Evolutionary conservation across 2,329 filamentous ascomycete genomes (phyloP).

Genomic region (Sporothrix euskadiensis): DNA sequence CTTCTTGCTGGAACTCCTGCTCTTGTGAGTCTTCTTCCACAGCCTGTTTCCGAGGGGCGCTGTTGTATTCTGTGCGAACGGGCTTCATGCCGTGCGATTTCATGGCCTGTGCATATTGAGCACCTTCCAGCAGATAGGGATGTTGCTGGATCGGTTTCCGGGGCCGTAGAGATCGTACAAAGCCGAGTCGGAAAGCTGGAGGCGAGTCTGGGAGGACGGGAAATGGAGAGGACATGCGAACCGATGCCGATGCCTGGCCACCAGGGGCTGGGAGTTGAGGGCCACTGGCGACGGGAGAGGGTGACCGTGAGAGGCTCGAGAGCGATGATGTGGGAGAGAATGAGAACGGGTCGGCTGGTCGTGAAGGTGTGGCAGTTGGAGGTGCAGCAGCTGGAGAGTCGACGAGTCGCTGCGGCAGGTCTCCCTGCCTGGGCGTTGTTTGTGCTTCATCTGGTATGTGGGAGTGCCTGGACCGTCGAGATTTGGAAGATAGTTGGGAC

Average conservation of each 20-base stretch:
- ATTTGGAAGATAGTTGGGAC: background rate
- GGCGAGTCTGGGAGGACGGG: conserved; percentile 30
- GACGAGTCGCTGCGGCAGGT: background rate
- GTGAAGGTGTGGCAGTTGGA: background rate
- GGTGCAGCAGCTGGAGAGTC: background rate
- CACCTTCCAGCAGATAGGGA: conserved; percentile 59
- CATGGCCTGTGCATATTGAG: conserved; percentile 54
- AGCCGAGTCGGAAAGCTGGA: conserved; percentile 35
- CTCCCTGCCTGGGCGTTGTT: background rate
- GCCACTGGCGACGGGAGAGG: background rate
- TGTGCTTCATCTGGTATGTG: background rate
- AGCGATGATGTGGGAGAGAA: conserved; percentile 28
- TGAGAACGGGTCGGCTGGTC: conserved; percentile 1
- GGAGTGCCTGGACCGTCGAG: background rate
- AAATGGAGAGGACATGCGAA: conserved; percentile 1
- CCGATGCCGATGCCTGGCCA: background rate
- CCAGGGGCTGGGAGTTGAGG: background rate
- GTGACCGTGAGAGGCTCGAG: conserved; percentile 23
- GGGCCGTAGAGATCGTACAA: conserved; percentile 56
- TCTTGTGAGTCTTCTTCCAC: conserved; percentile 50
- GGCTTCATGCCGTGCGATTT: conserved; percentile 58
- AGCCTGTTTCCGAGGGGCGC: conserved; percentile 35
- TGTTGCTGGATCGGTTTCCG: conserved; percentile 63
- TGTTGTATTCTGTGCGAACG: conserved; percentile 44
- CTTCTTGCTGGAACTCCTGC: conserved; percentile 51